A percentile compares a stretch with the other conserved stretches of the same genome.
Evolutionary conservation across 1,139 yeast genomes (phyloP).

Genomic region (Candida sojae): DNA sequence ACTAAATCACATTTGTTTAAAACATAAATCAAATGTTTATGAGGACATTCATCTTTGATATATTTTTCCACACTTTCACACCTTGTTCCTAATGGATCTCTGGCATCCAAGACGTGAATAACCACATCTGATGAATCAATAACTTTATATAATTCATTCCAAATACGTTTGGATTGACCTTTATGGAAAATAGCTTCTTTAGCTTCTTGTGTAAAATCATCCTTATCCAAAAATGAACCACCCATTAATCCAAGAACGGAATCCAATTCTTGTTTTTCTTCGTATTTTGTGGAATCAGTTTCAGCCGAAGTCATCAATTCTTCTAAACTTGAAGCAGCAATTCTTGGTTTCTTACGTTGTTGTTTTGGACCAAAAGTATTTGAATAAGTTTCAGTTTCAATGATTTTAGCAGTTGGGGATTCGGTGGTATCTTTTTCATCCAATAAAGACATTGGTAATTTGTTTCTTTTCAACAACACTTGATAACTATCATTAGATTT

Average conservation of each 20-base stretch:
- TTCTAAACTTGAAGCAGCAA: slow-evolving; percentile 73
- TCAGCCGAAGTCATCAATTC: slow-evolving; percentile 71
- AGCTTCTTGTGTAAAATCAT: slow-evolving; percentile 85
- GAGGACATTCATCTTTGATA: slow-evolving; percentile 91
- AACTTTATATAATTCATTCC: slow-evolving; percentile 97
- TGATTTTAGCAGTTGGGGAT: slow-evolving; percentile 75
- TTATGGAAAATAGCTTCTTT: slow-evolving; percentile 94
- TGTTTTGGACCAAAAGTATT: slow-evolving; percentile 93
- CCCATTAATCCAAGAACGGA: slow-evolving; percentile 83
- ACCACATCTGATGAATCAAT: slow-evolving; percentile 96
- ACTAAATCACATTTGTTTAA: slow-evolving; percentile 97
- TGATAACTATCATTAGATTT: slow-evolving; percentile 85
- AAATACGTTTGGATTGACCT: slow-evolving; percentile 97
- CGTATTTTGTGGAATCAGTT: slow-evolving; percentile 58
- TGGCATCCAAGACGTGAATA: slow-evolving; percentile 92
- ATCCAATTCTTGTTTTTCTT: slow-evolving; percentile 74
- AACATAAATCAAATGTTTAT: slow-evolving; percentile 92
- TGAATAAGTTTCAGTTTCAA: slow-evolving; percentile 85
- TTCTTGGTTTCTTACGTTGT: slow-evolving; percentile 87
- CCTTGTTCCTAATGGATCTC: slow-evolving; percentile 96
- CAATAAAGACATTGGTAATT: slow-evolving; percentile 91
- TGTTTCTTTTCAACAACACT: slow-evolving; percentile 83
- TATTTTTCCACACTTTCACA: slow-evolving; percentile 93
- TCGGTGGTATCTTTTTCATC: slow-evolving; percentile 79
- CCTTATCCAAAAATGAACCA: slow-evolving; percentile 62